Evolutionary conservation across 192 early-diverging fungal genomes (phyloP).

Genomic region (Entomortierella parvispora): DNA sequence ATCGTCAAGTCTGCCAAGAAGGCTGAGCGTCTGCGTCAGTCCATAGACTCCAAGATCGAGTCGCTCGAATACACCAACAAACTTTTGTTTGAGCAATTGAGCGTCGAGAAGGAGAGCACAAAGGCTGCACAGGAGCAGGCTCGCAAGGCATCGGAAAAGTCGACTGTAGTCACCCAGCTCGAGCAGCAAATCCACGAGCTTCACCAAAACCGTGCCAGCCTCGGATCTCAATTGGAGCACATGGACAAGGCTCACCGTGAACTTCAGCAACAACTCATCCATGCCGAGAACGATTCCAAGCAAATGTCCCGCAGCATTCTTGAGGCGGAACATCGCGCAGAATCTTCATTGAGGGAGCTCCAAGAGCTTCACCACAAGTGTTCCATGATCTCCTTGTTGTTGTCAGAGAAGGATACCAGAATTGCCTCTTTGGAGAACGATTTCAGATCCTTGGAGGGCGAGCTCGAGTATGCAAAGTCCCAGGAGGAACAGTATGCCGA

Average conservation of each 20-base stretch:
- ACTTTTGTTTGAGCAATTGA: slow-evolving; percentile 40
- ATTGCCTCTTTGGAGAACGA: slow-evolving; percentile 12
- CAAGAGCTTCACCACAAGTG: slow-evolving; percentile 7
- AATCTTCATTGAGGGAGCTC: neutral
- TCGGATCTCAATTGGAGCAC: slow-evolving; percentile 8
- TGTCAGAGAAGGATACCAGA: slow-evolving; percentile 19
- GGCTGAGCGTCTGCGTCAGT: slow-evolving; percentile 16
- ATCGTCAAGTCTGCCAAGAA: slow-evolving; percentile 21
- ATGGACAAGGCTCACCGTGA: slow-evolving; percentile 11
- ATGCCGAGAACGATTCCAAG: slow-evolving; percentile 2
- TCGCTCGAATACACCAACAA: slow-evolving; percentile 53
- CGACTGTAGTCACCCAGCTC: neutral
- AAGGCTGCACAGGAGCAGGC: slow-evolving; percentile 20
- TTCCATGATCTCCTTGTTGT: neutral
- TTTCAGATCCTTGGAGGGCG: slow-evolving; percentile 3
- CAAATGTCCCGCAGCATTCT: slow-evolving; percentile 1
- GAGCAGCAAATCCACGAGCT: slow-evolving; percentile 9
- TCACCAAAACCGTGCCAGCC: slow-evolving; percentile 4
- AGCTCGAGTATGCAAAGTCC: slow-evolving; percentile 18
- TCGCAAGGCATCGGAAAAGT: neutral
- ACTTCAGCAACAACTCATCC: slow-evolving; percentile 6
- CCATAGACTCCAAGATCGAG: slow-evolving; percentile 32
- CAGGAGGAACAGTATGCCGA: slow-evolving; percentile 23
- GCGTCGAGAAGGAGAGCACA: slow-evolving; percentile 38
- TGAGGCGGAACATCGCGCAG: slow-evolving; percentile 19